A percentile compares a stretch with the other conserved stretches of the same genome.
These are phyloP conservation scores for Waltiozyma sp. DNA, from an alignment of 1,139 yeast species.

Conservation along the genomic window DNA sequence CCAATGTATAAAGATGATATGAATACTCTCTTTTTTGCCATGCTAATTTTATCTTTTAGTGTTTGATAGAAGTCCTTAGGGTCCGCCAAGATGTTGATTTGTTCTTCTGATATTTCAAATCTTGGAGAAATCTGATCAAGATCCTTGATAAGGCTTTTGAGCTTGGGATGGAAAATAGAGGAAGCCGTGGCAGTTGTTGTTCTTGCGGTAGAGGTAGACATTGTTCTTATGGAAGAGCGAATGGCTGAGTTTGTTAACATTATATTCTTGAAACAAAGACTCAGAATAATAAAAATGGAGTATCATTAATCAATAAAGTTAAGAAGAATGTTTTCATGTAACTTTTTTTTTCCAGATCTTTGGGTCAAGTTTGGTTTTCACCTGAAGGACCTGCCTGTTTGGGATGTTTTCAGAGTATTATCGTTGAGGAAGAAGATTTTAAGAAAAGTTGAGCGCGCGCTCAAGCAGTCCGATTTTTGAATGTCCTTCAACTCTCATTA, in stretches of 20 bases:
- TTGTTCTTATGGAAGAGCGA: background rate
- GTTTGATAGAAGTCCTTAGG: constrained; percentile 64
- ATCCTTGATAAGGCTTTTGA: constrained; percentile 41
- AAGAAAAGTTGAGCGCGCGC: too few species aligned
- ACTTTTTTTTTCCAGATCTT: too few species aligned
- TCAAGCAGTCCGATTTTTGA: too few species aligned
- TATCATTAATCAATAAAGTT: too few species aligned
- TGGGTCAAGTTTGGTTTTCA: too few species aligned
- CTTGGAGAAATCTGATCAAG: constrained; percentile 62
- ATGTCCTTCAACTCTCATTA: too few species aligned
- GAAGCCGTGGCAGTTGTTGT: constrained; percentile 14
- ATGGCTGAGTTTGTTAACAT: background rate
- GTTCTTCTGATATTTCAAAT: constrained; percentile 46
- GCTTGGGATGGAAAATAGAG: constrained; percentile 33
- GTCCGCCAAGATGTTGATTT: constrained; percentile 50
- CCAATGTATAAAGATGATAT: constrained; percentile 85
- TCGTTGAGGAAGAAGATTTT: too few species aligned
- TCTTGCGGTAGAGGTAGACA: background rate
- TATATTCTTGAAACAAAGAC: background rate
- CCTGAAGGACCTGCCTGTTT: too few species aligned
- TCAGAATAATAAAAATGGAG: background rate
- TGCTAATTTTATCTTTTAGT: constrained; percentile 43
- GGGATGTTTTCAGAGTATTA: too few species aligned
- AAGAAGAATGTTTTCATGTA: too few species aligned
- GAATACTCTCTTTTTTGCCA: constrained; percentile 54